Base-by-base conservation (phyloP, 1,139 yeast genomes). In the Ogataea hybrid region DNA sequence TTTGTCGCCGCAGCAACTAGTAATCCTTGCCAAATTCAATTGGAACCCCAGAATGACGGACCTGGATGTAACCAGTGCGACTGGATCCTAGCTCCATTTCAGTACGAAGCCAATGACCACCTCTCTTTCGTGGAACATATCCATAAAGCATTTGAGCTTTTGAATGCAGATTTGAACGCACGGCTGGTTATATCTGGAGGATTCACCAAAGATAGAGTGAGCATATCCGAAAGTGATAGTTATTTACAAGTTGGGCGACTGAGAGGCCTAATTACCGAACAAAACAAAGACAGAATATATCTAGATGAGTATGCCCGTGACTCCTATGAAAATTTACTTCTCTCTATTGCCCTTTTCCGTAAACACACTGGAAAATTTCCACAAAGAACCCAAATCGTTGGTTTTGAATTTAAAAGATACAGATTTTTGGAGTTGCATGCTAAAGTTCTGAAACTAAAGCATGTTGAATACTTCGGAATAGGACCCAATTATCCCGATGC, bases 251-350 rank as follows among this genome's bases (percentile, higher is more conserved):
- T 75, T 28, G 67, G 71, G 0, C 29, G 39, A 33, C 47, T 45
- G n/a, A 37, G 57, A 27, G 61, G 60, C 3, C 37, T 58, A 21
- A 41, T 53, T 21, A 37, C 31, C 5, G 31, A 38, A 10, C 15
- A 37, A 2, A 43, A 42, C 15, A 34, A 39, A 22, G 22, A 56
- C 10, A 58, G 75, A 25, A 58, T 75, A 3, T 46, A 65, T 5
- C 58, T 74, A 2, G 96, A 87, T 56, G 88, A 82, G 51, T 83
- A 65, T 60, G 90, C 96, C 0, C 65, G 88, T 34, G 95, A 87
- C 59, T 85, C 95, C 2, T 83, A 82, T 59, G 95, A 87, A 57
- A 87, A 87, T 58, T 74, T 86, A 6, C 49, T 84, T 2, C 85
- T 78, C 58, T 78, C 84, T 52, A 52, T 86, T 2, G 71, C 78